Evolutionary conservation across 108 stramenopile genomes (phyloP), one percentile per base, ranked within the genome.

Genomic region (Pinguiococcus pyrenoidosus): DNA sequence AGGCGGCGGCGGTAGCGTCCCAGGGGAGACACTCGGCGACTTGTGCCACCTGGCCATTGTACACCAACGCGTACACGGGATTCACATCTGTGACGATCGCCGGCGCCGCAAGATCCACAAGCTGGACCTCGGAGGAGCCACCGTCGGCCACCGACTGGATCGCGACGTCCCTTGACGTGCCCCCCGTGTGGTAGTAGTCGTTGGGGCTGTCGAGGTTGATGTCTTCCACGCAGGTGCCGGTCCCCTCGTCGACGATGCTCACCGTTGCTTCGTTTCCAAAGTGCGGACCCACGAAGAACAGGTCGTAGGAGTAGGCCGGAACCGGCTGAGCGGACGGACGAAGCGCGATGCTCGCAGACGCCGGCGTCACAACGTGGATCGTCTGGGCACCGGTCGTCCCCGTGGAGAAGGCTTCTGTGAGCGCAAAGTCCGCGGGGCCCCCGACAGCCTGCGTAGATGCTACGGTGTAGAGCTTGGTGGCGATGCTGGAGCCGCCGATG

Each of bases 261-360:
- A 83, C 56, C 41, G 61, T 29, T 5, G 74, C 72, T 3, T 73
- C 70, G 58, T 78, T 63, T 21, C 42, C 58, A 45, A 80, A 74
- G 50, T 76, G 65, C 7, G 68, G 51, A 1, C 73, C 79, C 6
- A 58, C 54, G 61, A 83, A 83, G 56, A 59, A 79, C 10, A 83
- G 51, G 41, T 83, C 79, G 52, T 83, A 83, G 16, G 51, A 60
- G 66, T 69, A 80, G 29, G 78, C n/a, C 77, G 39, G 80, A 69
- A 25, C 55, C 40, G 0, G 77, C 79, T 12, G 55, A 16, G n/a
- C 42, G 53, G 16, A 61, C 14, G 18, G 55, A 46, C 21, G 37
- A 36, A 3, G 44, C 37, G 22, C 36, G 18, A 10, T 46, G 7
- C 20, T 28, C 29, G 10, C 45, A 45, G 18, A 46, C 45, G 4